Evolutionary conservation across 345 rosid genomes (phyloP).

Genomic region (Pistacia integerrima): DNA sequence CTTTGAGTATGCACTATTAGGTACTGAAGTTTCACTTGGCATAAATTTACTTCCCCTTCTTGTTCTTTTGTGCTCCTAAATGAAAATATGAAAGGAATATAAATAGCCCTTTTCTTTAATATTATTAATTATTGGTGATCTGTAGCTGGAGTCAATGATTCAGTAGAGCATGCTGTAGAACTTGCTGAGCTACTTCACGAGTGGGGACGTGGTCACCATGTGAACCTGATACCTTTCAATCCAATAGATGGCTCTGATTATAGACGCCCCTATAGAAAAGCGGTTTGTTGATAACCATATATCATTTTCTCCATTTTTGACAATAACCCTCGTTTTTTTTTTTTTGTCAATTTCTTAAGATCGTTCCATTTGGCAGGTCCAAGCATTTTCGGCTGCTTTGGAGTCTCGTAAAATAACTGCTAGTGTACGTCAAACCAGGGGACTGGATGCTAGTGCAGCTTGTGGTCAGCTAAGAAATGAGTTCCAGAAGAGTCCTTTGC

Average conservation of each 20-base stretch:
- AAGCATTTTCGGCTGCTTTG: conserved; percentile 67
- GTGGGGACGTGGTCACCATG: conserved; percentile 86
- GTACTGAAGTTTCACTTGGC: conserved; percentile 37
- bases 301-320: conserved; percentile 4
- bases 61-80: not conserved
- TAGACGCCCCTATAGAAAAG: conserved; percentile 75
- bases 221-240: conserved; percentile 90
- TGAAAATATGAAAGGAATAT: not conserved
- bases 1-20: conserved; percentile 92
- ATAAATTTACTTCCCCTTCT: not conserved
- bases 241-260: conserved; percentile 90
- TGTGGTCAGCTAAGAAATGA: conserved; percentile 97
- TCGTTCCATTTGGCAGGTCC: conserved; percentile 43
- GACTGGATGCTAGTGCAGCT: conserved; percentile 95
- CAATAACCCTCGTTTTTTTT: not conserved
- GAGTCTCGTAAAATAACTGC: conserved; percentile 79
- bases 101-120: not conserved
- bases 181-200: conserved; percentile 80
- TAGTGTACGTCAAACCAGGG: conserved; percentile 81
- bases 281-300: conserved; percentile 42
- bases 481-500: conserved; percentile 85
- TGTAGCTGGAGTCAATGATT: conserved; percentile 92
- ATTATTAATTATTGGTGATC: conserved; percentile 16
- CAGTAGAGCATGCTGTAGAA: conserved; percentile 71
- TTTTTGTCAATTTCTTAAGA: not conserved